Evolutionary conservation across 2,329 filamentous ascomycete species (phyloP).

Genomic region (Penicillium sp.): DNA sequence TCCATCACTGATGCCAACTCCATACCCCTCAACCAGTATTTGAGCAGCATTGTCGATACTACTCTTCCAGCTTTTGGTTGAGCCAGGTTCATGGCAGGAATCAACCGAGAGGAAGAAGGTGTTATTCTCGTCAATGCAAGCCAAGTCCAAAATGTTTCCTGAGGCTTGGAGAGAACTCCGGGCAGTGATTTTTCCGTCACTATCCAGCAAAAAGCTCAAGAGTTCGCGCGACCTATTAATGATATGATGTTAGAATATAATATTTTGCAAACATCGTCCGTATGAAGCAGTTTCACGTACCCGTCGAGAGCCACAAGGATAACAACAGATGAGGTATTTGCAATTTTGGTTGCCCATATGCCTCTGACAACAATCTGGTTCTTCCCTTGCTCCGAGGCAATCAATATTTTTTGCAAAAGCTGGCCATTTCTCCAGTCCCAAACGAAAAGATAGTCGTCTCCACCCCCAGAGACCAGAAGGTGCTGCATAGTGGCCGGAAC

Average conservation of each 20-base stretch:
- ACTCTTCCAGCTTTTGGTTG: conserved; percentile 40
- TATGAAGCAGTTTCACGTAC: conserved; percentile 40
- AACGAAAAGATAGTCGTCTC: conserved; percentile 70
- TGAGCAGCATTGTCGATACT: conserved; percentile 18
- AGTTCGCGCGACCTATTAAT: conserved; percentile 59
- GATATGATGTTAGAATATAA: conserved; percentile 36
- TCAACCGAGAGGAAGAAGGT: conserved; percentile 52
- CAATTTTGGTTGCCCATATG: conserved; percentile 43
- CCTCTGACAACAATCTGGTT: conserved; percentile 45
- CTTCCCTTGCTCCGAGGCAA: conserved; percentile 24
- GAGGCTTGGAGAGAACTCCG: conserved; percentile 52
- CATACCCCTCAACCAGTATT: conserved; percentile 29
- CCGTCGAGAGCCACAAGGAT: conserved; percentile 57
- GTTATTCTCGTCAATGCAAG: conserved; percentile 25
- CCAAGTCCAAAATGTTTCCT: conserved; percentile 64
- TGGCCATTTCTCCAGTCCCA: conserved; percentile 70
- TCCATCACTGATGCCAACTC: conserved; percentile 18
- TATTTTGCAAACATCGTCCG: background rate
- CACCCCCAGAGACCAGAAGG: conserved; percentile 80
- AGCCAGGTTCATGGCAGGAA: conserved; percentile 48
- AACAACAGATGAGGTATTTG: conserved; percentile 20
- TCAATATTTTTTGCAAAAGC: conserved; percentile 28
- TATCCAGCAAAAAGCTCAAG: conserved; percentile 59
- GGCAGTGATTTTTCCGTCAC: conserved; percentile 49
- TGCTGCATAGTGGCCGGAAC: conserved; percentile 55